phyloP scores from a whole-genome alignment of 306 rosid genomes.

The Erythrophleum fordii region DNA sequence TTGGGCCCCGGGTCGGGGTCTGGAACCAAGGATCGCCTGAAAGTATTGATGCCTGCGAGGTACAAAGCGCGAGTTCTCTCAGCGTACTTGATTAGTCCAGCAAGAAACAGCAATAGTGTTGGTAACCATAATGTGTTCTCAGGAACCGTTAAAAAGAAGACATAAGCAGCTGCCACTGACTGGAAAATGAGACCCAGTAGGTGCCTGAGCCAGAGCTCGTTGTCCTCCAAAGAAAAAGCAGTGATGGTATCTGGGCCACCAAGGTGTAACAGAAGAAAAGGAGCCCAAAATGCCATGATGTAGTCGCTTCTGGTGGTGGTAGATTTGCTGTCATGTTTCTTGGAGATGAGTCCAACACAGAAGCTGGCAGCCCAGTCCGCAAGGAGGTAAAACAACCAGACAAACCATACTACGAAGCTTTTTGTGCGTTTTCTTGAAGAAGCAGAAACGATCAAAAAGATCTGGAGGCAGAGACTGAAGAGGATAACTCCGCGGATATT shows the following conservation, averaged over 20 bases:
- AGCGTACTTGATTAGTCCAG: not conserved
- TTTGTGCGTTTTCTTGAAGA: not conserved
- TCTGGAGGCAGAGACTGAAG: not conserved
- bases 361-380: not conserved
- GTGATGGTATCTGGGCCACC: constrained; percentile 27
- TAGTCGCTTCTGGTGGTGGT: not conserved
- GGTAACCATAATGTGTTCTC: no score
- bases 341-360: not conserved
- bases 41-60: constrained; percentile 36
- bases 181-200: not conserved
- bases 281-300: not conserved
- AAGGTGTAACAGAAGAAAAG: not conserved
- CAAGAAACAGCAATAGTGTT: no score
- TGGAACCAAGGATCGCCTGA: constrained; percentile 32
- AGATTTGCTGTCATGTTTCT: not conserved
- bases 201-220: not conserved
- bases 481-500: constrained; percentile 2
- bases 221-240: constrained; percentile 16
- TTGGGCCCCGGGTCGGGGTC: constrained; percentile 45
- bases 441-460: not conserved
- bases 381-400: not conserved
- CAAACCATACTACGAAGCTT: not conserved
- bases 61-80: constrained; percentile 34
- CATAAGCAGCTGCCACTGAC: no score
- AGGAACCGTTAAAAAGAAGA: no score